Base-by-base conservation (phyloP, 2,329 filamentous ascomycete species). In the Botrytis elliptica region DNA sequence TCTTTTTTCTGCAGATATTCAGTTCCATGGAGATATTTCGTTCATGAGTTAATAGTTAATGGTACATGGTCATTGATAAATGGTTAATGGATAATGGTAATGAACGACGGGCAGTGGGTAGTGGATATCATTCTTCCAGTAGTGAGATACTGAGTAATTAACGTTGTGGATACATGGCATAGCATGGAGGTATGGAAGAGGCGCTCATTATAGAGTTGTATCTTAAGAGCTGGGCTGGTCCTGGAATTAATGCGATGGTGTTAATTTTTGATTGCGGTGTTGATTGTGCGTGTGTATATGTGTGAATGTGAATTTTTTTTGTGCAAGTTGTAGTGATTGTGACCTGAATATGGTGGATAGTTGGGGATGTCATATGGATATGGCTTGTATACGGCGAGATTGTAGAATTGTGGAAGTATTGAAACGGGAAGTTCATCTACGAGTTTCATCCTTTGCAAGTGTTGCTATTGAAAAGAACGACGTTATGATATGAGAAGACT, bases 211-310 rank as follows among this genome's bases (percentile, higher is more conserved):
- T 36, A 29, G 20, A 49, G n/a, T 49, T 55, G 25, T 55, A n/a
- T 66, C 29, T 49, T 66, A 66, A 66, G 44, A 66, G 64, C 64
- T 49, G 64, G 64, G 64, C 64, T 66, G 64, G 44, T 20, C 64
- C 64, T 66, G 10, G 64, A 66, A 49, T 49, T 33, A 66, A 66
- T 25, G 29, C 44, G 22, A 66, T 66, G 20, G 44, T 25, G 44
- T 65, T 49, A 7, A 4, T 12, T 49, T 49, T 49, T 20, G 14
- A n/a, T 4, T 44, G 29, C 9, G 10, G 1, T 8, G 62, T 33
- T 44, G 42, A 46, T 20, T 22, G 29, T 66, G 16, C 2, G n/a
- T 49, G 42, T 44, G 7, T 36, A 29, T 20, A 20, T 65, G 29
- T 46, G 20, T 33, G 29, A 29, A 33, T 33, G 33, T 33, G 33